Conservation (phyloP, 2,329 filamentous ascomycete species). For the Colletotrichum sp. region DNA sequence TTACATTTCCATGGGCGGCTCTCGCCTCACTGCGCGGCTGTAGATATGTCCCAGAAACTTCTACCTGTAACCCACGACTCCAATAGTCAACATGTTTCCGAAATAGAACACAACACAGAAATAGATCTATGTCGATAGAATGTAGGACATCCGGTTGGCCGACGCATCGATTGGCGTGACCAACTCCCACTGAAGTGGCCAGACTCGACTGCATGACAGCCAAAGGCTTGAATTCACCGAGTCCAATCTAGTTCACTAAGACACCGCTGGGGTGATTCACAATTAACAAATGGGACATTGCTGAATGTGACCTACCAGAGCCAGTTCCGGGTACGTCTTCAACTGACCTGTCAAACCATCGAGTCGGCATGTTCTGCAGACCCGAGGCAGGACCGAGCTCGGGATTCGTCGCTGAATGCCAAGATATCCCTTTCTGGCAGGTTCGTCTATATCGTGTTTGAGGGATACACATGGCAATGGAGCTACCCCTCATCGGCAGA, state of each 20-base stretch:
- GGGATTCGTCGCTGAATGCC: not conserved
- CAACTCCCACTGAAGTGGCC: not conserved
- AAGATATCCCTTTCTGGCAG: not conserved
- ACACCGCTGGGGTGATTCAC: not conserved
- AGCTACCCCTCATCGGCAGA: constrained; percentile 9
- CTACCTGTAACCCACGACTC: not conserved
- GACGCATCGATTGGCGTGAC: not conserved
- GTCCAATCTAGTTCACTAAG: not conserved
- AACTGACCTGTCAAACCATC: not conserved
- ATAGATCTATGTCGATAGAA: not conserved
- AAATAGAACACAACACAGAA: not conserved
- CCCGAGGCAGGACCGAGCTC: not conserved
- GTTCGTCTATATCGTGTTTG: not conserved
- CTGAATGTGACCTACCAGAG: not conserved
- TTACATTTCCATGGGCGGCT: not conserved
- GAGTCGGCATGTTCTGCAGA: not conserved
- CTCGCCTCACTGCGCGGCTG: not conserved
- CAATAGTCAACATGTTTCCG: not conserved
- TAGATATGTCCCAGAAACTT: not conserved
- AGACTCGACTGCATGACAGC: not conserved
- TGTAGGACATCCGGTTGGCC: not conserved
- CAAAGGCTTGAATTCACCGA: not conserved
- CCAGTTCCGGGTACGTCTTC: not conserved
- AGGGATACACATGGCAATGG: not conserved
- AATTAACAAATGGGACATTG: not conserved